Base-by-base conservation (phyloP, 2,329 filamentous ascomycete species). In the Arachnomyces sp. region DNA sequence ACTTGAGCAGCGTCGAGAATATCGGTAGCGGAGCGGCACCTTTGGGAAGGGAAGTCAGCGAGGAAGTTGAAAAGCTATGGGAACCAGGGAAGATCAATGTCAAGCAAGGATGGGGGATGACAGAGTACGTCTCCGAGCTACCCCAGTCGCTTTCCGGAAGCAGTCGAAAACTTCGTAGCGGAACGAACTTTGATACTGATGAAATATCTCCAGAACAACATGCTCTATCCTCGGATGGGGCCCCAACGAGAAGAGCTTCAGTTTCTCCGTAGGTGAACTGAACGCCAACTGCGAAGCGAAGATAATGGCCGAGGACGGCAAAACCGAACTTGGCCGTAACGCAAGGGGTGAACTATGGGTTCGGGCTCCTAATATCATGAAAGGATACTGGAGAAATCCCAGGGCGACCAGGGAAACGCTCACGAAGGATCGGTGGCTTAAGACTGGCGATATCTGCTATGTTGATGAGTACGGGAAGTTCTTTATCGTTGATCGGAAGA, bases 61-160 rank as follows among this genome's bases (percentile, higher is more conserved):
- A 69, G 8, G 77, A 81, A 48, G 72, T 78, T 7, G 72, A 82
- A 55, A 70, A 65, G 43, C 54, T 79, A 42, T 79, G 78, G 68
- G 60, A 65, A 1, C 54, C 48, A 1, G 64, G 68, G 11, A 54
- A 60, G 15, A 60, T 77, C 16, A 72, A 73, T 49, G 55, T 80
- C 18, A 74, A 72, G 55, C 85, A 90, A 60, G 86, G 84, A 3
- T 93, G 84, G 82, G 87, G 87, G 4, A 90, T 93, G 86, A 92
- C 86, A 1, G 86, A 92, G 62, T 68, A 53, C 57, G 65, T 74
- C 31, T 30, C 18, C 29, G 7, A 7, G 25, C 7, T 30, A 38
- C 8, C 18, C 12, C 46, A 39, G 33, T 41, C 9, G 13, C 13
- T 3, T 28, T 36, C n/a, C 30, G n/a, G 28, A 31, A 30, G 36